Percentiles rank a stretch among this genome's conserved stretches.
phyloP scores from a whole-genome alignment of 2,329 filamentous ascomycete species.

The Neocucurbitaria cava region DNA sequence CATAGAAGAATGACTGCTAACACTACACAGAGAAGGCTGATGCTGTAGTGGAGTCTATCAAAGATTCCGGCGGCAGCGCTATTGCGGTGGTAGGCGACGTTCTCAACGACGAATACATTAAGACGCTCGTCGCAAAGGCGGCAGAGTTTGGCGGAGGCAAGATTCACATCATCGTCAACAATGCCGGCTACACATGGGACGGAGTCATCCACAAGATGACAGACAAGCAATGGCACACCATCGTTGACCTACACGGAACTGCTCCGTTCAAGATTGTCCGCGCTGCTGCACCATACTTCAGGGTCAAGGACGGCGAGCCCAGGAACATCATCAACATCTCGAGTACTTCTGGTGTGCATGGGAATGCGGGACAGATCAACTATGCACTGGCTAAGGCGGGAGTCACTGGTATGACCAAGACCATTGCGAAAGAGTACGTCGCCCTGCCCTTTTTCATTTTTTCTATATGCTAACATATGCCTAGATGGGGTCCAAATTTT shows the following conservation, averaged over 20 bases:
- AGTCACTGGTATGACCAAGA: constrained; percentile 82
- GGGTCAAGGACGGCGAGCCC: constrained; percentile 81
- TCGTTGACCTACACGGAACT: constrained; percentile 81
- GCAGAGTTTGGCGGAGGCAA: constrained; percentile 85
- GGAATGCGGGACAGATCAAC: constrained; percentile 91
- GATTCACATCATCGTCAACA: constrained; percentile 91
- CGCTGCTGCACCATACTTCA: constrained; percentile 83
- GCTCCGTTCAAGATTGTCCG: constrained; percentile 84
- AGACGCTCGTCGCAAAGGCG: constrained; percentile 73
- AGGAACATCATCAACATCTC: constrained; percentile 84
- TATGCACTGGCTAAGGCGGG: constrained; percentile 87
- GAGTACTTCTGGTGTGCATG: constrained; percentile 80
- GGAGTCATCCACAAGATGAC: constrained; percentile 92
- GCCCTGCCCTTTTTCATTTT: background rate
- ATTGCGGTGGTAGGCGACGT: constrained; percentile 80
- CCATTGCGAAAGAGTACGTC: constrained; percentile 77
- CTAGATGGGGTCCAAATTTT: constrained; percentile 77
- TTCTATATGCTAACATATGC: constrained; percentile 8
- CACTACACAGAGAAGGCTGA: constrained; percentile 68
- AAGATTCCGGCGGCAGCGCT: constrained; percentile 69
- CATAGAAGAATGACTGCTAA: constrained; percentile 12
- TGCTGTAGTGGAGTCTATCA: constrained; percentile 74
- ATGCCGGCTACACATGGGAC: constrained; percentile 92
- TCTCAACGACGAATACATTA: constrained; percentile 73
- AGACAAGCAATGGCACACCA: constrained; percentile 91